Evolutionary conservation across 192 early-diverging fungal species (phyloP).

Genomic region (Dissophora globulifera): DNA sequence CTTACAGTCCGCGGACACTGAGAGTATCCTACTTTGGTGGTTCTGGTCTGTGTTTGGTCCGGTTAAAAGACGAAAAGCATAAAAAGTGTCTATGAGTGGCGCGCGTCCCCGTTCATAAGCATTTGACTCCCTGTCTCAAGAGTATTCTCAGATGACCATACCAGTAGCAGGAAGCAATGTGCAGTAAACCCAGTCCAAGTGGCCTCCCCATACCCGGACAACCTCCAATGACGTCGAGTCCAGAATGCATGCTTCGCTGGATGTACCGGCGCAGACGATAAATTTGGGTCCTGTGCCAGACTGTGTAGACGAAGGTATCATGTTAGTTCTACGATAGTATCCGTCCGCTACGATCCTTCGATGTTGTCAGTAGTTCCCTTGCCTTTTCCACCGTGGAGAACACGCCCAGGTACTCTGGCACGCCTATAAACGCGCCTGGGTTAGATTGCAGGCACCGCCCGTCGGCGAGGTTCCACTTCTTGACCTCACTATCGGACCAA

Average conservation of each 20-base stretch:
- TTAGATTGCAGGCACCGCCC: slow-evolving; percentile 63
- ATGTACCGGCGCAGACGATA: slow-evolving; percentile 63
- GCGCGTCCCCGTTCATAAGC: no score
- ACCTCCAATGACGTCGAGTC: slow-evolving; percentile 63
- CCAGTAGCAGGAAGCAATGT: slow-evolving; percentile 60
- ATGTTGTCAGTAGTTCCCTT: not conserved
- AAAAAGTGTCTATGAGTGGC: no score
- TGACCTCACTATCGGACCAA: slow-evolving; percentile 59
- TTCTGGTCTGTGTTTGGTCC: no score
- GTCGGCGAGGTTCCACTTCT: slow-evolving; percentile 62
- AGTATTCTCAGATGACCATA: slow-evolving; percentile 21
- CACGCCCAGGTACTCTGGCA: slow-evolving; percentile 58
- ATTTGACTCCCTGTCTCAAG: not conserved
- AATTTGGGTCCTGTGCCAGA: slow-evolving; percentile 52
- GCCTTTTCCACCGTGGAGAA: slow-evolving; percentile 46
- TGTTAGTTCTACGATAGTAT: not conserved
- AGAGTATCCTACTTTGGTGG: slow-evolving; percentile 54
- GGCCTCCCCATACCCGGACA: slow-evolving; percentile 68
- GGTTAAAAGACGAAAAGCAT: slow-evolving; percentile 1
- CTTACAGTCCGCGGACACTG: slow-evolving; percentile 57
- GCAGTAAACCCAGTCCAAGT: slow-evolving; percentile 65
- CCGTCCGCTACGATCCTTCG: no score
- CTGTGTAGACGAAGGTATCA: slow-evolving; percentile 1
- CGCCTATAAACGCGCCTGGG: slow-evolving; percentile 56
- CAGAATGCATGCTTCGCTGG: slow-evolving; percentile 63